Evolutionary conservation across 1,284 basidiomycete genomes (phyloP).

Genomic region (Boletellus dicymbophilus): DNA sequence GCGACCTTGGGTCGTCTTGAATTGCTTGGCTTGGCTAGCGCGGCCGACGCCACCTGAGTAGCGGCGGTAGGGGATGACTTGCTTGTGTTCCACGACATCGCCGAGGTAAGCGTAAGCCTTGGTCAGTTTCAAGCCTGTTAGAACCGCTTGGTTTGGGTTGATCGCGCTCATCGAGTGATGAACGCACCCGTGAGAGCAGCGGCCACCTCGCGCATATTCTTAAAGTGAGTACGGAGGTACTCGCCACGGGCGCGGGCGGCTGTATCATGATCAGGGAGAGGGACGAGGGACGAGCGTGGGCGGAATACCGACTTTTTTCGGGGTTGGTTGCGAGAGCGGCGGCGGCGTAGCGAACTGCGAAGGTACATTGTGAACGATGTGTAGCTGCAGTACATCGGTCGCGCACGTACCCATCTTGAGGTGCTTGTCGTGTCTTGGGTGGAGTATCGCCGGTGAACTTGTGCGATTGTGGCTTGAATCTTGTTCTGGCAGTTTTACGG

Average conservation of each 20-base stretch:
- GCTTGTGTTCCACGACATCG: conserved; percentile 97
- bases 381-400: neutral
- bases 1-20: conserved; percentile 98
- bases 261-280: conserved; percentile 36
- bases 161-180: neutral
- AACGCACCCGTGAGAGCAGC: conserved; percentile 81
- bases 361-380: conserved; percentile 7
- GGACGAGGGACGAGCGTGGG: neutral
- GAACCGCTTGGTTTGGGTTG: neutral
- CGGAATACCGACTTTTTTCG: conserved; percentile 78
- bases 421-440: conserved; percentile 22
- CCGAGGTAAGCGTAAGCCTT: conserved; percentile 97
- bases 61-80: conserved; percentile 96
- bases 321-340: conserved; percentile 85
- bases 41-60: conserved; percentile 98
- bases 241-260: conserved; percentile 92
- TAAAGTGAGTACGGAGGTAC: conserved; percentile 99
- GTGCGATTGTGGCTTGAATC: conserved; percentile 35
- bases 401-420: conserved; percentile 36
- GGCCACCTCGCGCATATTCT: conserved; percentile 98
- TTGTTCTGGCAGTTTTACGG: conserved; percentile 36
- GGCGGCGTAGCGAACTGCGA: conserved; percentile 87
- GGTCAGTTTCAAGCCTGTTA: conserved; percentile 85
- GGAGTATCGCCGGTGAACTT: too few relatives aligned
- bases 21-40: conserved; percentile 96